phyloP scores from a whole-genome alignment of 73 alveolate genomes.

The Symbiodinium natans region DNA sequence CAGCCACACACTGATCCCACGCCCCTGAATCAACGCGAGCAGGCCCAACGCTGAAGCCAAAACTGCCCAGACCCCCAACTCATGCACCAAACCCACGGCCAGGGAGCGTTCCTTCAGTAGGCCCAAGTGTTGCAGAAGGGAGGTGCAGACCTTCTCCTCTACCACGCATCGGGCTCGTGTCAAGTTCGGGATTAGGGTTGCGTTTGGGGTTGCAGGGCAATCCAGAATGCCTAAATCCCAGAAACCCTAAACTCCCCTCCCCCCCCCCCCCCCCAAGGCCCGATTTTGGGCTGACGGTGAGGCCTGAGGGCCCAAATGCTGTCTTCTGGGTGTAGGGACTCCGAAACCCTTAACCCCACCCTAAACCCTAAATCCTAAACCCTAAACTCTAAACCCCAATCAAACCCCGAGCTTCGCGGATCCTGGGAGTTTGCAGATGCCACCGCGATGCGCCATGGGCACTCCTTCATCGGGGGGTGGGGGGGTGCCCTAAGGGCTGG shows the following conservation, averaged over 20 bases:
- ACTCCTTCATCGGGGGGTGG: background rate
- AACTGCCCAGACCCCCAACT: background rate
- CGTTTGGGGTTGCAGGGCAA: no score
- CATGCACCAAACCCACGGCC: background rate
- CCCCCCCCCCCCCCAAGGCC: background rate
- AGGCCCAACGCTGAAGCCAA: background rate
- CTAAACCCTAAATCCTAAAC: no score
- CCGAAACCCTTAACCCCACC: background rate
- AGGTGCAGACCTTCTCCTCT: slow-evolving; percentile 18
- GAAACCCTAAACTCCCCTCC: background rate
- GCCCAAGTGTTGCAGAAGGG: slow-evolving; percentile 57
- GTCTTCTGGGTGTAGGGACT: no score
- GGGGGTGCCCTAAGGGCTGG: no score
- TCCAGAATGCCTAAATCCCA: no score
- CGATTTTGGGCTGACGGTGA: no score
- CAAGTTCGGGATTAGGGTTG: background rate
- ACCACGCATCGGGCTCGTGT: background rate
- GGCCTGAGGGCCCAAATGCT: no score
- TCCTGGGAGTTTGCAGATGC: slow-evolving; percentile 1
- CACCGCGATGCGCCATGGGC: background rate
- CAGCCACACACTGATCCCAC: no score
- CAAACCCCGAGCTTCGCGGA: no score
- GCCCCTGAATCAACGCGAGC: no score
- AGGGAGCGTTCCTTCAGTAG: background rate
- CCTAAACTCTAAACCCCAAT: no score